phyloP scores from a whole-genome alignment of 495 filamentous ascomycete genomes.

The Xylaria acuta region DNA sequence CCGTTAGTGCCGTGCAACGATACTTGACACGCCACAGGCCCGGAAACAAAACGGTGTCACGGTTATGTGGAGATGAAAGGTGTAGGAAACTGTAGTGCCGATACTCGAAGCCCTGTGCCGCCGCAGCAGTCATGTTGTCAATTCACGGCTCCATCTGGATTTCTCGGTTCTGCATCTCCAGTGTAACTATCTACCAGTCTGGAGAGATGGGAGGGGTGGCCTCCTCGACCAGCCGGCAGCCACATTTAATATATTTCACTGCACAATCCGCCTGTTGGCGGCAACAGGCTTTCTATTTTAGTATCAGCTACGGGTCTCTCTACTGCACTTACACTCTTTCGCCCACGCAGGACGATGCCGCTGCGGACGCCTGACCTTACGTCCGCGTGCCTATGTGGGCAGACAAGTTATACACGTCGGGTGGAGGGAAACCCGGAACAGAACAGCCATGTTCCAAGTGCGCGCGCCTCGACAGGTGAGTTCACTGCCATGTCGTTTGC shows the following conservation, averaged over 20 bases:
- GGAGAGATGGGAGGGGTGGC: slow-evolving; percentile 24
- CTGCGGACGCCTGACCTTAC: background rate
- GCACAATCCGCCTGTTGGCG: slow-evolving; percentile 23
- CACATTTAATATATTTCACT: slow-evolving; percentile 27
- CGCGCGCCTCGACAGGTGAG: background rate
- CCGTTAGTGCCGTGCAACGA: slow-evolving; percentile 27
- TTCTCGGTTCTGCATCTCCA: slow-evolving; percentile 28
- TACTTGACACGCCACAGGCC: slow-evolving; percentile 25
- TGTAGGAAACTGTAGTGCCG: slow-evolving; percentile 2
- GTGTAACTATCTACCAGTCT: slow-evolving; percentile 21
- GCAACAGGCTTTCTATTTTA: slow-evolving; percentile 24
- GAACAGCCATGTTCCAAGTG: slow-evolving; percentile 1
- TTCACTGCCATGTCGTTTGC: slow-evolving; percentile 9
- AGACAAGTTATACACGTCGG: background rate
- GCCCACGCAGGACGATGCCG: slow-evolving; percentile 9
- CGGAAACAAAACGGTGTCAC: slow-evolving; percentile 31
- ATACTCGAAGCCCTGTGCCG: slow-evolving; percentile 21
- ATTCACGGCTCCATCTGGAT: slow-evolving; percentile 26
- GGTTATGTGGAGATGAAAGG: slow-evolving; percentile 27
- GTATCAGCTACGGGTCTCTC: slow-evolving; percentile 5
- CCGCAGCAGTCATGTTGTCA: slow-evolving; percentile 19
- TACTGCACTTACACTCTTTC: background rate
- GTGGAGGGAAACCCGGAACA: background rate
- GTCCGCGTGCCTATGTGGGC: background rate
- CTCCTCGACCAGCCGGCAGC: slow-evolving; percentile 27